Base-by-base conservation (phyloP, 768 basidiomycete genomes). In the Lentinula raphanica region DNA sequence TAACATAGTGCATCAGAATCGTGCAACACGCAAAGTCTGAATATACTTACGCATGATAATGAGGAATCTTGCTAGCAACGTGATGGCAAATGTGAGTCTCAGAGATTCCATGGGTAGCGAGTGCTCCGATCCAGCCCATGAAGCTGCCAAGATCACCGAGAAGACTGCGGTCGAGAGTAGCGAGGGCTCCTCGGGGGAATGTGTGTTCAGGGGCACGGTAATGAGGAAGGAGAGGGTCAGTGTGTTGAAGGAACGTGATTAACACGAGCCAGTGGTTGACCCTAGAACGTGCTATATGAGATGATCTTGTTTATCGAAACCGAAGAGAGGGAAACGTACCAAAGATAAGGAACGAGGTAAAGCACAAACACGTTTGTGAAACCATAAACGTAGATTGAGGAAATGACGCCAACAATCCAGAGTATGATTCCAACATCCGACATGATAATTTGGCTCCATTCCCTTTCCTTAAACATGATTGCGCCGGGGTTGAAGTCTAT, bases 181-280 rank as follows among this genome's bases (percentile, higher is more conserved):
- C 76, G 54, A 98, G 85, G 15, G 96, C 96, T 59, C 96, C 96
- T 64, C 94, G 91, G 44, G 88, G 78, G 82, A 98, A 99, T 38
- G 87, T 94, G 80, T 96, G 98, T 68, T 90, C 87, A 36, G 83
- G 68, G 13, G 87, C 83, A 62, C 91, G 90, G 80, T 97, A 98
- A 75, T 98, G 96, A 49, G 95, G 95, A 44, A 98, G 83, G 46
- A 89, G 71, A 19, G 95, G 93, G 74, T 98, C 96, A 65, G 96
- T 98, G 79, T 99, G 96, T 76, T 99, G 96, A 51, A 98, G 80
- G 88, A 93, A 98, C 19, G 94, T 97, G 77, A 98, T 97, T 65
- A 94, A 67, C 58, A 98, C 92, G 55, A 98, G 81, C 94, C 94
- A 97, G 79, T 94, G 92, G 79, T 92, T 92, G 55, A 88, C 85